Evolutionary conservation across 805 yeast species (phyloP).

Genomic region (Suhomyces prunicola): DNA sequence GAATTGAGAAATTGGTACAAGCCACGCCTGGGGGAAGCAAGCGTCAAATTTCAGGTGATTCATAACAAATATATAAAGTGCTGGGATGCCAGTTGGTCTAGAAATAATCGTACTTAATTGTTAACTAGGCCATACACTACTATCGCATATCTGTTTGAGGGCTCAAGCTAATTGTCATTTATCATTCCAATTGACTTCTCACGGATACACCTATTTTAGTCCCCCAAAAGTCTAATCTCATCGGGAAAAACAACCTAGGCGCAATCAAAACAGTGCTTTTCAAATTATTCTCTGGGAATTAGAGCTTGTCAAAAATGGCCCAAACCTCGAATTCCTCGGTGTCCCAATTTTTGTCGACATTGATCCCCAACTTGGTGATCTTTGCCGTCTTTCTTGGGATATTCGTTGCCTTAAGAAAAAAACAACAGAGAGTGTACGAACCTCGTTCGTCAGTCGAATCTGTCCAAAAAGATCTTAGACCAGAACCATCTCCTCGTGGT

Average conservation of each 20-base stretch:
- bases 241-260: neutral
- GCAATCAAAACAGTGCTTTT: neutral
- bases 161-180: neutral
- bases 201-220: neutral
- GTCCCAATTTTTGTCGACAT: conserved; percentile 48
- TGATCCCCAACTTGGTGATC: conserved; percentile 43
- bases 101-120: neutral
- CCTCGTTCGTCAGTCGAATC: conserved; percentile 47
- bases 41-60: neutral
- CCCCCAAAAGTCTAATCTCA: neutral
- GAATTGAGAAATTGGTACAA: neutral
- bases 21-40: neutral
- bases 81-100: neutral
- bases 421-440: conserved; percentile 48
- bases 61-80: neutral
- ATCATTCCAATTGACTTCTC: neutral
- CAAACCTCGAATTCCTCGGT: conserved; percentile 29
- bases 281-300: neutral
- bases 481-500: conserved; percentile 45
- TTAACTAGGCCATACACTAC: neutral
- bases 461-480: conserved; percentile 43
- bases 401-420: conserved; percentile 42
- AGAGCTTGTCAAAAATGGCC: neutral
- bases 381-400: conserved; percentile 38
- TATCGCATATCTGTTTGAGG: neutral